These are phyloP conservation scores for Zymoseptoria passerinii DNA, from an alignment of 2,329 filamentous ascomycete genomes.

Conservation along the genomic window DNA sequence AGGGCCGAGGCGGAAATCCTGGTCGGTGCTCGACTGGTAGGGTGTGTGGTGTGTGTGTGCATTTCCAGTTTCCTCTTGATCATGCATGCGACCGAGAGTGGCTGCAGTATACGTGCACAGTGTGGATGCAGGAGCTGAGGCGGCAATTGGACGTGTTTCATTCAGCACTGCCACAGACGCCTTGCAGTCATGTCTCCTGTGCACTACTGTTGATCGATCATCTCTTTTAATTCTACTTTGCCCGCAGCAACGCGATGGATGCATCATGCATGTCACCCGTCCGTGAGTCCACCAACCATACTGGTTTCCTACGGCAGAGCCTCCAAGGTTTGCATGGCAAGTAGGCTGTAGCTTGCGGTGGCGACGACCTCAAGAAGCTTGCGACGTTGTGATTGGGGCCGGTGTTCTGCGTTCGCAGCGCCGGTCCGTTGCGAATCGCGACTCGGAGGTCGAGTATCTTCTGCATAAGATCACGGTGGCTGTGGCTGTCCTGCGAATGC, in stretches of 20 bases:
- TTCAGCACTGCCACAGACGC: background rate
- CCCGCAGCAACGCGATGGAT: background rate
- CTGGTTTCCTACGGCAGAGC: background rate
- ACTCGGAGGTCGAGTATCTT: background rate
- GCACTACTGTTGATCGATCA: background rate
- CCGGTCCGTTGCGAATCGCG: background rate
- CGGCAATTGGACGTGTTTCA: conserved; percentile 1
- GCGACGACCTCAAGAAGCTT: background rate
- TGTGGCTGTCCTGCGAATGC: background rate
- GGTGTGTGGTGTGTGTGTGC: background rate
- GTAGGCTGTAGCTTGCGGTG: background rate
- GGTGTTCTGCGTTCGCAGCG: background rate
- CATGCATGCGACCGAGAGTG: background rate
- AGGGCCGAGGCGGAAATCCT: too few relatives aligned
- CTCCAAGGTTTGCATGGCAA: background rate
- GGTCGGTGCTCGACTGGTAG: too few relatives aligned
- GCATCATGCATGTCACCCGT: background rate
- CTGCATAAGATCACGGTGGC: background rate
- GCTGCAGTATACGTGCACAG: background rate
- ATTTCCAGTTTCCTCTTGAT: background rate
- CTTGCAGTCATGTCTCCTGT: background rate
- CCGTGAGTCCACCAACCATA: background rate
- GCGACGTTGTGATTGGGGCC: background rate
- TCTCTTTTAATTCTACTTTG: background rate
- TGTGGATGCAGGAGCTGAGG: background rate